Conservation (phyloP, 306 rosid genomes). For the Dalbergia oliveri region DNA sequence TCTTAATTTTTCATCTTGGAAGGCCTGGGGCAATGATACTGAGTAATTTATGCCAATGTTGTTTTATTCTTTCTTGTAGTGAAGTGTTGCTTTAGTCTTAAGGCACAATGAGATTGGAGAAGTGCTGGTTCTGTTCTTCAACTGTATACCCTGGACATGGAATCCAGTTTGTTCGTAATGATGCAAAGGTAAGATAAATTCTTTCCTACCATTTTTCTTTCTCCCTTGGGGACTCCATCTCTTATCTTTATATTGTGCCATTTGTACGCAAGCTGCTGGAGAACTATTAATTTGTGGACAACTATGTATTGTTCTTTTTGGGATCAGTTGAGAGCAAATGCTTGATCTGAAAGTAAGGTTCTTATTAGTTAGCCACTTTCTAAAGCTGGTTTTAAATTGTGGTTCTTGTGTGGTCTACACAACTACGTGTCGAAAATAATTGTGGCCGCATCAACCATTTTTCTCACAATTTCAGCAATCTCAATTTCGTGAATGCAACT, state of each 20-base stretch:
- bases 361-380: constrained; percentile 24
- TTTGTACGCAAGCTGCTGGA: not conserved
- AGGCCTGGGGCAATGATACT: not conserved
- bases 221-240: not conserved
- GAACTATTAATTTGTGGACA: not conserved
- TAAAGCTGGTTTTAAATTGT: not conserved
- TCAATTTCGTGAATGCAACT: too few relatives aligned
- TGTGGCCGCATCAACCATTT: too few relatives aligned
- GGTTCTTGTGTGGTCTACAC: too few relatives aligned
- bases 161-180: constrained; percentile 86
- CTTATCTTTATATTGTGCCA: not conserved
- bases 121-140: constrained; percentile 89
- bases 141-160: constrained; percentile 94
- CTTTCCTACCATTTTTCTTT: not conserved
- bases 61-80: not conserved
- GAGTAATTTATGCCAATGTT: not conserved
- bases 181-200: constrained; percentile 64
- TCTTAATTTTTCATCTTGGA: too few relatives aligned
- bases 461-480: too few relatives aligned
- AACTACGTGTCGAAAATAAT: too few relatives aligned
- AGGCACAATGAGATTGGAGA: not conserved
- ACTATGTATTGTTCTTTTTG: not conserved
- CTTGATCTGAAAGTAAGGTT: not conserved
- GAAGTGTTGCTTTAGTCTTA: constrained; percentile 14
- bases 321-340: not conserved